Evolutionary conservation across 805 yeast species (phyloP).

Genomic region (Saccharomycopsis microspora): DNA sequence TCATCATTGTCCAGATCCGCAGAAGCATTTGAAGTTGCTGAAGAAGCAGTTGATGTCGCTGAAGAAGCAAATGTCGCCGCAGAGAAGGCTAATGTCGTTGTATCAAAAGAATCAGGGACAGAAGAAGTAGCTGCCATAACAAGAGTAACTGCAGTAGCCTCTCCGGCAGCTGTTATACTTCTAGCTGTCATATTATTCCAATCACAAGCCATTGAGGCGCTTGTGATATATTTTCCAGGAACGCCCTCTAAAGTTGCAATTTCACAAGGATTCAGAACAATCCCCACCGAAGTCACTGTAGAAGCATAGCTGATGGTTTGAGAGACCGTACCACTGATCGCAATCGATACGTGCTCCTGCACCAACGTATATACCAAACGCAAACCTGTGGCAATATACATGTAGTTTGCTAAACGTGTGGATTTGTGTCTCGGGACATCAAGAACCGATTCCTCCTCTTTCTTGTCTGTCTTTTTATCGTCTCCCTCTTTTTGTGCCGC

Average conservation of each 20-base stretch:
- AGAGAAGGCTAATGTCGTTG: no score
- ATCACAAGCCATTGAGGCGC: slow-evolving; percentile 2
- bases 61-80: no score
- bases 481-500: not conserved
- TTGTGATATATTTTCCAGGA: slow-evolving; percentile 5
- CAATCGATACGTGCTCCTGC: not conserved
- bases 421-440: not conserved
- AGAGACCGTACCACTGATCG: not conserved
- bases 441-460: not conserved
- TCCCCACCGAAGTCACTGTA: slow-evolving; percentile 2
- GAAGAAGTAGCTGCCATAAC: no score
- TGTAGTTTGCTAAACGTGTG: not conserved
- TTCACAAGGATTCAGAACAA: slow-evolving; percentile 1
- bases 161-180: not conserved
- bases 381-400: not conserved
- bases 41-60: no score
- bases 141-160: no score
- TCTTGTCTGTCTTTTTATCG: not conserved
- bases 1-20: no score
- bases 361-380: slow-evolving; percentile 1
- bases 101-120: no score
- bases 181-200: not conserved
- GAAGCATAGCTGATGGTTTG: not conserved
- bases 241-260: slow-evolving; percentile 3
- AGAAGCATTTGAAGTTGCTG: no score